These are phyloP conservation scores for Mrakia gelida DNA, from an alignment of 768 basidiomycete species.

Conservation along the genomic window DNA sequence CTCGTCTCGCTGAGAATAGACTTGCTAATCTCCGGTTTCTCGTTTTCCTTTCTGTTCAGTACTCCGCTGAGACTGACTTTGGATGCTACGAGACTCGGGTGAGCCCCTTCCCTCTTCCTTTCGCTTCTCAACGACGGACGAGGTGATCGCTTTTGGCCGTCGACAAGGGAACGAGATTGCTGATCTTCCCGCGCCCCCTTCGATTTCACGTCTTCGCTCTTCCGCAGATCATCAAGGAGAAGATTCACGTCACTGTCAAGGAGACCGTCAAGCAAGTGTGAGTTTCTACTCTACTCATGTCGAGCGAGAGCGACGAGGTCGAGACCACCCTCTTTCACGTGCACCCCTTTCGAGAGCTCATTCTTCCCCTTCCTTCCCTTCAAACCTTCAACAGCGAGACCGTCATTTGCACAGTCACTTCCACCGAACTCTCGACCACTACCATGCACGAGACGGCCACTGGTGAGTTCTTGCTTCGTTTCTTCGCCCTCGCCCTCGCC, in stretches of 20 bases:
- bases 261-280: neutral
- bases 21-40: neutral
- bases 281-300: neutral
- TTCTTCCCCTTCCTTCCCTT: too few relatives aligned
- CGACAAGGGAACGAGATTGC: neutral
- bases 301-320: too few relatives aligned
- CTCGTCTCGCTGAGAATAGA: neutral
- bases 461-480: too few relatives aligned
- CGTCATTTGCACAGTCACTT: neutral
- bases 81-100: constrained; percentile 16
- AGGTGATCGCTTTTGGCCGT: too few relatives aligned
- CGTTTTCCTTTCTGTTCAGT: neutral
- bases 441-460: neutral
- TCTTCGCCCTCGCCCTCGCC: neutral
- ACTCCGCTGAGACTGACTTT: neutral
- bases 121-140: too few relatives aligned
- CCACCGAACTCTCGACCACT: neutral
- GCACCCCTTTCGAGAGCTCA: neutral
- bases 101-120: neutral
- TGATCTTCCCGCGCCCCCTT: neutral
- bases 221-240: constrained; percentile 12
- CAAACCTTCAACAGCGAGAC: neutral
- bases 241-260: constrained; percentile 8
- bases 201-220: neutral
- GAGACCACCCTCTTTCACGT: too few relatives aligned